Evolutionary conservation across 805 yeast genomes (phyloP).

Genomic region (Wickerhamiella galacta): DNA sequence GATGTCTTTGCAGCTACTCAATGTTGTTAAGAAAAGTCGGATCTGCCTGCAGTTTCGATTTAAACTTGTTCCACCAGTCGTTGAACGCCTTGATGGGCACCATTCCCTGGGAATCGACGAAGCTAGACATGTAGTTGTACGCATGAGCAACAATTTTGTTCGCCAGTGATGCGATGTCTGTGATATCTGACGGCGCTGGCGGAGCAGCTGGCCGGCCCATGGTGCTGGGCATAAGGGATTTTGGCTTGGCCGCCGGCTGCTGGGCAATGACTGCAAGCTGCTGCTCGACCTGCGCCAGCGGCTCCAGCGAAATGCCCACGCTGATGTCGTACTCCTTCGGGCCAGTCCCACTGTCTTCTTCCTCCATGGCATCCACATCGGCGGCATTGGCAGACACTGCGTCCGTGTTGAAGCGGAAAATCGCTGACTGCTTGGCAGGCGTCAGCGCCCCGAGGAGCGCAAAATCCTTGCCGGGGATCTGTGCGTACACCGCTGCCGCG

Average conservation of each 20-base stretch:
- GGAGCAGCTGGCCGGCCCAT: slow-evolving; percentile 15
- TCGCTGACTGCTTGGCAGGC: slow-evolving; percentile 68
- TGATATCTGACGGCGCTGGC: slow-evolving; percentile 23
- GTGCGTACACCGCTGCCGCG: slow-evolving; percentile 80
- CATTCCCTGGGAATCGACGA: slow-evolving; percentile 59
- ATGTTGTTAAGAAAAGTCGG: slow-evolving; percentile 58
- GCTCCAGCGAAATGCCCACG: slow-evolving; percentile 86
- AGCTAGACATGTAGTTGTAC: slow-evolving; percentile 79
- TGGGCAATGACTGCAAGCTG: slow-evolving; percentile 32
- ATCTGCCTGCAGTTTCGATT: slow-evolving; percentile 53
- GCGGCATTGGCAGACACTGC: slow-evolving; percentile 15
- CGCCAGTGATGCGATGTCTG: slow-evolving; percentile 46
- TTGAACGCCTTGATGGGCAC: slow-evolving; percentile 81
- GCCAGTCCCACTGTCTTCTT: slow-evolving; percentile 30
- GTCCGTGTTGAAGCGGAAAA: slow-evolving; percentile 53
- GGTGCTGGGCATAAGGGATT: slow-evolving; percentile 15
- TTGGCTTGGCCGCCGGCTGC: slow-evolving; percentile 11
- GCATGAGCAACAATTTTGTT: slow-evolving; percentile 84
- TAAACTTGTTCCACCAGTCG: slow-evolving; percentile 89
- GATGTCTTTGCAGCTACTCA: slow-evolving; percentile 8
- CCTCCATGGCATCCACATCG: slow-evolving; percentile 42
- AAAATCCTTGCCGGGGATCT: slow-evolving; percentile 42
- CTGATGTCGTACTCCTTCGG: slow-evolving; percentile 25
- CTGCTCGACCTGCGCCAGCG: slow-evolving; percentile 45
- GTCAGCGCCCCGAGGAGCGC: slow-evolving; percentile 24